Evolutionary conservation across 805 yeast species (phyloP), one percentile per base, ranked within the genome.

Genomic region (Pichia sporocuriosa): DNA sequence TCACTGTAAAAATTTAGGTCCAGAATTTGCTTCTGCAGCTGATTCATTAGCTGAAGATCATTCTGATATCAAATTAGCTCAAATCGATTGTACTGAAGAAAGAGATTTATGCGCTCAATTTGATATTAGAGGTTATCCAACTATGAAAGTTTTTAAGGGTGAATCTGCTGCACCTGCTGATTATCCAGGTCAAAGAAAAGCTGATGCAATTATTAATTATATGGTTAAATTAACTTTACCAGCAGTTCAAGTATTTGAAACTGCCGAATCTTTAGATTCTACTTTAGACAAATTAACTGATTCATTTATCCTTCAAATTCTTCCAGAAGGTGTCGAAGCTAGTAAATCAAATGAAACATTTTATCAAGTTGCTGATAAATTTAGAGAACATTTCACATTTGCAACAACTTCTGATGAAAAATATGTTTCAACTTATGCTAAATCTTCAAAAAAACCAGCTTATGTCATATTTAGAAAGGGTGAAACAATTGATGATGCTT

Each of bases 1-100:
- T 15, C 93, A 89, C 68, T 89, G 97, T 73, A 87, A 89, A 70
- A 75, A 74, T 37, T 67, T 86, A 50, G 95, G 87, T 11, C 96
- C 96, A 27, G 81, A 86, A 62, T 84, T 73, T 52, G 69, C 78
- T 40, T 63, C 74, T 53, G 95, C 95, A 39, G 86, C 90, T 38
- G 78, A 80, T 52, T 53, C 57, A 16, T 70, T 84, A 58, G 70
- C 69, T 36, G 75, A 69, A 39, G 35, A 41, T 15, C 32, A 39
- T 17, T 75, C 83, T 47, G 68, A 75, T 41, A 80, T 84, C 61
- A 75, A 77, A 55, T 68, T 86, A 56, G 94, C 87, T 35, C 95
- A 86, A 68, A 68, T 86, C 50, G 94, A 86, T 63, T 86, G 96
- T 73, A 81, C 88, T 27, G 84, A 74, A 53, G 81, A 86, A 52